Evolutionary conservation across 169 alveolate species (phyloP).

Genomic region (Perkinsus chesapeaki): DNA sequence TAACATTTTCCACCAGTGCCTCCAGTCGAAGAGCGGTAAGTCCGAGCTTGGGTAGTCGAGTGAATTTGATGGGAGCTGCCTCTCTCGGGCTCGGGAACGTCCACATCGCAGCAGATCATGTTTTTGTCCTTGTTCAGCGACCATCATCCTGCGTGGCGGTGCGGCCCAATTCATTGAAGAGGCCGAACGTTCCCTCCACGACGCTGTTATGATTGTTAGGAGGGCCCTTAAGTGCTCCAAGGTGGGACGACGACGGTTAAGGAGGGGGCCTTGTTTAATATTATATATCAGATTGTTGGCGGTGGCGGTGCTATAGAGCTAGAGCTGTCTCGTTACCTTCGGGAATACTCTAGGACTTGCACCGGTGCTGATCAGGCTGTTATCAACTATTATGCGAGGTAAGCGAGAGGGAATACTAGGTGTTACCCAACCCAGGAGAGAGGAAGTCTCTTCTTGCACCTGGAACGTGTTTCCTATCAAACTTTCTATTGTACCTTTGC

Average conservation of each 20-base stretch:
- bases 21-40: conserved; percentile 22
- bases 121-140: conserved; percentile 44
- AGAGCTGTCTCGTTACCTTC: conserved; percentile 63
- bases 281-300: conserved; percentile 66
- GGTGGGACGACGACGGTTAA: conserved; percentile 20
- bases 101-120: background rate
- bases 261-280: background rate
- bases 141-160: conserved; percentile 95
- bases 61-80: too few species aligned
- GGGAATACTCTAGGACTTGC: conserved; percentile 67
- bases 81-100: too few species aligned
- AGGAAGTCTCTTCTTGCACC: too few species aligned
- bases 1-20: conserved; percentile 88
- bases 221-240: conserved; percentile 80
- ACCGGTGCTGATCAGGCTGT: conserved; percentile 87
- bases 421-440: background rate
- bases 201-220: conserved; percentile 91
- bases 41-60: too few species aligned
- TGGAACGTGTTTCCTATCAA: too few species aligned
- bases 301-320: conserved; percentile 98
- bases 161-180: conserved; percentile 96
- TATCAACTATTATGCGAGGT: conserved; percentile 75
- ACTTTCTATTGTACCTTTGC: too few species aligned
- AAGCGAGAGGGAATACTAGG: background rate
- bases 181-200: conserved; percentile 93